Base-by-base conservation (phyloP, 2,329 filamentous ascomycete genomes). In the Colletotrichum liriopes region DNA sequence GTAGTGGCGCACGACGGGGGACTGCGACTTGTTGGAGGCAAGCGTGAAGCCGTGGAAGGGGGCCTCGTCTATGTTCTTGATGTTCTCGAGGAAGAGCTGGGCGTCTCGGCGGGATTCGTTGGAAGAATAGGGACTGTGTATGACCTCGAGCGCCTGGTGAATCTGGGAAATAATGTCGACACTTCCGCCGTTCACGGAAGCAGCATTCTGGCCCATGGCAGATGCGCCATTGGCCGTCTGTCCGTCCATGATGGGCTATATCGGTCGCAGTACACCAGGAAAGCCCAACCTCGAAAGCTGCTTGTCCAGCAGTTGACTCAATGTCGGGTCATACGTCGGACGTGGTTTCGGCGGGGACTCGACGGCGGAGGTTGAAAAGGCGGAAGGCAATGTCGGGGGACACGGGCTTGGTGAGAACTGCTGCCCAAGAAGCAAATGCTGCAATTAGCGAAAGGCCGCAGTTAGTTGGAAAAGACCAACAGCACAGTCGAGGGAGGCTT, bases 1-100 rank as follows among this genome's bases (percentile, higher is more conserved):
- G 81, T 97, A 99, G 84, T 98, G 95, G 77, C 96, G 93, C 68
- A 98, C 93, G 66, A 96, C 89, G 51, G 94, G 90, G 65, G 93
- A 89, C 79, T 97, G 94, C 47, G 88, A 86, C 78, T 87, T 89
- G 81, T 96, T 92, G 75, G 90, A 90, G 55, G 95, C 95, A 72
- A 99, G 89, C 32, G 89, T 89, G 83, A 94, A 97, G 76, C 96
- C 96, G 84, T 96, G 92, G 60, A 93, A 91, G 2, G 95, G 94
- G 6, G 96, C 95, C 77, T 95, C 91, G 69, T 90, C 86, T 77
- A 93, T 90, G 58, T 90, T 88, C 84, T 98, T 98, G 78, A 97
- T 89, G 29, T 92, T 86, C 80, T 99, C 96, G 75, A 99, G 92
- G 79, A 94, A 98, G 47, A 90, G 84, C 75, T 96, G 93, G 56